Evolutionary conservation across 2,329 filamentous ascomycete genomes (phyloP), one percentile per base, ranked within the genome.

Genomic region (Ascochyta lentis): DNA sequence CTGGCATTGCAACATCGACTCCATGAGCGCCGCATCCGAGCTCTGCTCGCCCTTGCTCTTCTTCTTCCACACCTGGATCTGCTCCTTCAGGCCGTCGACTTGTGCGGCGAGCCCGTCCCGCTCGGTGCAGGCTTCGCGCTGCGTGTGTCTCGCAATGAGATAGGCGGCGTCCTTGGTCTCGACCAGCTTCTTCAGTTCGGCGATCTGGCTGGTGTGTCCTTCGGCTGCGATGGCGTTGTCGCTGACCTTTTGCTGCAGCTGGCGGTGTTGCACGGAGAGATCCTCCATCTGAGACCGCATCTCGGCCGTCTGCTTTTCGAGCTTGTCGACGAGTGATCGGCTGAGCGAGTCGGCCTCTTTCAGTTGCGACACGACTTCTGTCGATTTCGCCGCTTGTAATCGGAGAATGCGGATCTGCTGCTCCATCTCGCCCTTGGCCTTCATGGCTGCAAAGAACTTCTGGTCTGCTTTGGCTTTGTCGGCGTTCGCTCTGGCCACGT

Each of bases 381-480:
- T 92, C 54, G 91, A 96, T 77, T 96, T 96, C 43, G 86, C 83
- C 70, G 94, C 96, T 74, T 98, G 93, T 59, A 87, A 83, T 58
- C 92, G 87, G 54, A 97, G 79, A 3, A 88, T 85, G 64, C 90
- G 84, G 42, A 96, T 88, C 77, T 98, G 94, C 55, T 85, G 83
- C 54, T 92, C 89, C 46, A 92, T 85, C 40, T 90, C 88, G 69
- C 98, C 94, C 70, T 94, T 96, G 65, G 93, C 89, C 73, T 96
- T 97, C 82, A 96, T 92, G 8, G 93, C 92, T 1, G 91, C 91
- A 75, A 98, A 98, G 73, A 96, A 99, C 77, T 98, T 98, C 71
- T 98, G 94, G 70, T 99, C 95, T 1, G 94, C 94, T 76, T 97
- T 98, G 62, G 89, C 88, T 79, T 99, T 99, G 77, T 99, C 92